These are phyloP conservation scores for Pestalotiopsis sp. DNA, from an alignment of 2,329 filamentous ascomycete species.

Conservation along the genomic window DNA sequence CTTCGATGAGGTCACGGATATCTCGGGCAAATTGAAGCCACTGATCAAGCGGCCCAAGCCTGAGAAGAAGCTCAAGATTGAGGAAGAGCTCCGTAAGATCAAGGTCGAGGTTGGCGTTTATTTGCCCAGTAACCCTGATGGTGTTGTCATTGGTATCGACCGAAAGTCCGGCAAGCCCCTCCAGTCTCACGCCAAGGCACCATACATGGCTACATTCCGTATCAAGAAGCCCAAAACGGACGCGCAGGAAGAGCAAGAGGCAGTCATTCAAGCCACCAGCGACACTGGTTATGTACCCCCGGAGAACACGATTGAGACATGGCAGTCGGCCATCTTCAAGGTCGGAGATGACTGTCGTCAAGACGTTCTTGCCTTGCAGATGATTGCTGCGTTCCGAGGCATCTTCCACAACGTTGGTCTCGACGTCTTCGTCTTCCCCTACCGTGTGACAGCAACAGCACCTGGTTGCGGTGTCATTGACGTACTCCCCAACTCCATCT, in stretches of 20 bases:
- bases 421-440: constrained; percentile 95
- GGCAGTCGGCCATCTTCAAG: constrained; percentile 99
- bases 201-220: constrained; percentile 98
- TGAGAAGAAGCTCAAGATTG: constrained; percentile 98
- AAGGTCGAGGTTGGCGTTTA: constrained; percentile 97
- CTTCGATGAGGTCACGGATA: constrained; percentile 93
- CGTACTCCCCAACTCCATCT: constrained; percentile 95
- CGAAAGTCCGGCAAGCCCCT: constrained; percentile 96
- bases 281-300: constrained; percentile 33
- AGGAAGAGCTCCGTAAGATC: constrained; percentile 96
- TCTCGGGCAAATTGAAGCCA: constrained; percentile 94
- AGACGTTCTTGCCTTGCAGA: constrained; percentile 92
- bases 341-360: constrained; percentile 98
- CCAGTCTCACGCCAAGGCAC: constrained; percentile 96
- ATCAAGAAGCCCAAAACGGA: constrained; percentile 75
- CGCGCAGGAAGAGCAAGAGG: constrained; percentile 51
- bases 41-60: constrained; percentile 89
- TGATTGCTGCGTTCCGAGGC: constrained; percentile 95
- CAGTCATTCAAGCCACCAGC: constrained; percentile 48
- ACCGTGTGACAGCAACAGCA: constrained; percentile 95
- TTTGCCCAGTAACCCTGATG: constrained; percentile 93
- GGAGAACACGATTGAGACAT: constrained; percentile 79
- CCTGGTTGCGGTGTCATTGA: constrained; percentile 98
- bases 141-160: constrained; percentile 96
- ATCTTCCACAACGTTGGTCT: constrained; percentile 95